Evolutionary conservation across 164 flowering plant genomes (phyloP), one percentile per base, ranked within the genome.

Genomic region (Vitis labrusca): DNA sequence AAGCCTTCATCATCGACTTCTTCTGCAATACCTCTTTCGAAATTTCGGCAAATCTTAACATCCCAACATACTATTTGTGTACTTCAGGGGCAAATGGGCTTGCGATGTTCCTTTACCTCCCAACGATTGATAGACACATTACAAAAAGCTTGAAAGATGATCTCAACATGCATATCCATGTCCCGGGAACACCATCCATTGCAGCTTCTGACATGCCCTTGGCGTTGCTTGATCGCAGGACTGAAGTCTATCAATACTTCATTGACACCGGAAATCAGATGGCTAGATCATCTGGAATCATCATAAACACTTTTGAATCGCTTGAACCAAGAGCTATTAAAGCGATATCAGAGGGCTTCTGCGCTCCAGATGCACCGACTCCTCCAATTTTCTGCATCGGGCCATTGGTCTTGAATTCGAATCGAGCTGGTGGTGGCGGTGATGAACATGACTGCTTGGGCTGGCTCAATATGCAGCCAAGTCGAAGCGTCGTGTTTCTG

Each of bases 391-490:
- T 64, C 63, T 53, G 59, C 11, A n/a, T 65, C 19, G 68, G 59
- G 15, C 63, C 27, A 50, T 17, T 11, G 50, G 52, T 37, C 8
- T 52, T 9, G 11, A 60, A 7, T 10, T 12, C 44, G 15, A 47
- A 48, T 5, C 6, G 57, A 15, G 61, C 50, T 1, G 15, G 11
- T 2, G 19, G 29, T 15, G 74, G 50, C 27, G 27, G 27, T 23
- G 27, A 23, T 50, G 52, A 50, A 49, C 37, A 64, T 9, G 78
- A 77, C 50, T 82, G 84, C 13, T 15, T 84, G 50, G 10, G 16
- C 3, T 86, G 89, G 87, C 81, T 84, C 0, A 81, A 82, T 64
- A 19, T 60, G 48, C 85, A 82, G 16, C 85, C 87, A 2, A 68
- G 68, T 9, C 13, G 68, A 9, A 79, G 86, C 23, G 87, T 86